Evolutionary conservation across 2,329 filamentous ascomycete genomes (phyloP).

Genomic region (Microcera coccophila): DNA sequence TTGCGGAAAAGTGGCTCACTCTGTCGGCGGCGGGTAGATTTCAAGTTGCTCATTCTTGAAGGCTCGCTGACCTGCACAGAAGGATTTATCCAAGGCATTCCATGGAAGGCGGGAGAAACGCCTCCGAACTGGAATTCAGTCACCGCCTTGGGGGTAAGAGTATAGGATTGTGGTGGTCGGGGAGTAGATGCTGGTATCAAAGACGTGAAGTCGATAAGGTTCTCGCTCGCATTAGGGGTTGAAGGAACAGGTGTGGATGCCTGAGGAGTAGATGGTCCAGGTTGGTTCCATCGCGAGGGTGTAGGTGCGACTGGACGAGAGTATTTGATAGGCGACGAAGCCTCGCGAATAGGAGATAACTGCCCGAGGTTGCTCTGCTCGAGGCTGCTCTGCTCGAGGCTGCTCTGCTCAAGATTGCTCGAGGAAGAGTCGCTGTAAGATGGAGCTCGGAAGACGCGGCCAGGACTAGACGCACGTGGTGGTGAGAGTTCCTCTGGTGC

Average conservation of each 20-base stretch:
- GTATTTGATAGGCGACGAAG: constrained; percentile 19
- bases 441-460: not conserved
- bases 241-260: constrained; percentile 12
- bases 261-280: constrained; percentile 22
- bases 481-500: constrained; percentile 2
- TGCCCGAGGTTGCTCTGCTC: not conserved
- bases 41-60: constrained; percentile 21
- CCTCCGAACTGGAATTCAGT: constrained; percentile 28
- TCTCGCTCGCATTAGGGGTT: constrained; percentile 4
- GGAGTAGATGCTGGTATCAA: constrained; percentile 18
- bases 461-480: not conserved
- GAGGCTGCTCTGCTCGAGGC: too few species aligned
- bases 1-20: constrained; percentile 35
- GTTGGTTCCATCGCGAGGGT: constrained; percentile 25
- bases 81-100: constrained; percentile 27
- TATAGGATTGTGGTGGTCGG: constrained; percentile 7
- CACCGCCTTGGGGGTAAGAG: constrained; percentile 5
- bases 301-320: constrained; percentile 29
- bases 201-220: constrained; percentile 18
- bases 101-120: constrained; percentile 26
- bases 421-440: not conserved
- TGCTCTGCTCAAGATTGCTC: not conserved
- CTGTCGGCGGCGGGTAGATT: constrained; percentile 26
- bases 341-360: not conserved
- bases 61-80: constrained; percentile 17